Conservation (phyloP, 805 yeast species). For the Yamadazyma laniorum region DNA sequence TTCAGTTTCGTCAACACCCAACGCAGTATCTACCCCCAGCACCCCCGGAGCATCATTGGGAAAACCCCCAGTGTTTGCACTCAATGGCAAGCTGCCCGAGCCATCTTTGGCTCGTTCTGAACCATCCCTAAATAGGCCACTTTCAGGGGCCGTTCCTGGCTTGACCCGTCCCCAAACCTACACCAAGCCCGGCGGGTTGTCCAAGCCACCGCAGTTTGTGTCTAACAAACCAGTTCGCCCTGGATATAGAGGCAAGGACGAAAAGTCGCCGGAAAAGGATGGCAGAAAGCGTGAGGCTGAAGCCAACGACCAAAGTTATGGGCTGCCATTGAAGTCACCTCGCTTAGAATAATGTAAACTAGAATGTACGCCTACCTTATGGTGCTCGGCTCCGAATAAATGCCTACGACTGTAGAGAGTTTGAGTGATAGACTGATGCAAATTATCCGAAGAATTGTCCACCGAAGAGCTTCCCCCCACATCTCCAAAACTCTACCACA, state of each 20-base stretch:
- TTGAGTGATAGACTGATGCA: too few species aligned
- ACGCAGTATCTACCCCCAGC: too few species aligned
- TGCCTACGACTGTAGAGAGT: too few species aligned
- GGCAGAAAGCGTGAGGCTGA: not conserved
- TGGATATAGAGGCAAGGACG: constrained; percentile 10
- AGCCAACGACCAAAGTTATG: not conserved
- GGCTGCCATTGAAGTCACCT: not conserved
- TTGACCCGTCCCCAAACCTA: constrained; percentile 9
- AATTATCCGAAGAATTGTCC: too few species aligned
- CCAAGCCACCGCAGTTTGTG: constrained; percentile 35
- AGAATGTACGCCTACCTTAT: not conserved
- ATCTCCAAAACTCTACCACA: too few species aligned
- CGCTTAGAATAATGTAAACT: not conserved
- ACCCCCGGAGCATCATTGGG: constrained; percentile 15
- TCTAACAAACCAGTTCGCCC: constrained; percentile 30
- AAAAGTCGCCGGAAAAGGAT: not conserved
- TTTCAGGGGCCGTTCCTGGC: not conserved
- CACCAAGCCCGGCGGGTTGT: constrained; percentile 4
- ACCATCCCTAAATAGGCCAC: constrained; percentile 1
- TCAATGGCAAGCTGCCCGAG: not conserved
- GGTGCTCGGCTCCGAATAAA: too few species aligned
- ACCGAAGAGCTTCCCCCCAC: too few species aligned
- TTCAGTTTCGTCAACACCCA: too few species aligned
- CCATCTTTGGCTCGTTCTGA: not conserved
- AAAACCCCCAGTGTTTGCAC: constrained; percentile 24